Base-by-base conservation (phyloP, 2,329 filamentous ascomycete genomes). In the Knoxdaviesia capensis region DNA sequence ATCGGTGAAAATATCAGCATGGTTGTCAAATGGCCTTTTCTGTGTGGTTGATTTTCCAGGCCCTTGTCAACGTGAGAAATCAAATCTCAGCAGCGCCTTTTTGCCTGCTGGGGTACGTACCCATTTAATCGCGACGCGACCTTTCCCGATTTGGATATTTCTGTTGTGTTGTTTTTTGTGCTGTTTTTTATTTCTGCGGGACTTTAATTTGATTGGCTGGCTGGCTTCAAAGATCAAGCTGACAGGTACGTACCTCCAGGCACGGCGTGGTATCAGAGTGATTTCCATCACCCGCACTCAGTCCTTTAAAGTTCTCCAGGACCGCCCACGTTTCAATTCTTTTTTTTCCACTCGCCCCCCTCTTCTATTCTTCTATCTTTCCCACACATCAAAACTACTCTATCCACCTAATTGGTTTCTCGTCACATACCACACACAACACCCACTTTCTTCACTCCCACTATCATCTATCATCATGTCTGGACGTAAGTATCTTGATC, bases 401-500 rank as follows among this genome's bases (percentile, higher is more conserved):
- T 36, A 6, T 11, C n/a, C 35, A n/a, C 11, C 35, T 11, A n/a
- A n/a, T n/a, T 11, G n/a, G 35, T 6, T 6, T 36, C 11, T 11
- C 35, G 35, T 36, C 34, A 2, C 33, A 20, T 10, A 39, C 34
- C 20, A 20, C 20, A 20, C 20, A 20, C 20, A 20, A 20, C 20
- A 20, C 20, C 20, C 20, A 20, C 20, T 20, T 20, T 20, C 20
- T 20, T 20, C 20, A 20, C 36, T 31, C 11, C 36, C 41, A 20
- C 31, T 6, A 30, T 10, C 30, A 36, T 31, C 29, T 28, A 44
- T 42, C 35, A 46, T 28, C 42, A 48, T 48, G 47, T 47, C 45
- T 44, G 47, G 47, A 40, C 47, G 47, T 48, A 44, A 48, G 47
- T 48, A 31, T 7, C 39, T 7, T 8, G 7, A n/a, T 39, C 8